Percentiles rank a stretch among this genome's conserved stretches.
Evolutionary conservation across 441 rosid species (phyloP).

Genomic region (Erodium texanum): DNA sequence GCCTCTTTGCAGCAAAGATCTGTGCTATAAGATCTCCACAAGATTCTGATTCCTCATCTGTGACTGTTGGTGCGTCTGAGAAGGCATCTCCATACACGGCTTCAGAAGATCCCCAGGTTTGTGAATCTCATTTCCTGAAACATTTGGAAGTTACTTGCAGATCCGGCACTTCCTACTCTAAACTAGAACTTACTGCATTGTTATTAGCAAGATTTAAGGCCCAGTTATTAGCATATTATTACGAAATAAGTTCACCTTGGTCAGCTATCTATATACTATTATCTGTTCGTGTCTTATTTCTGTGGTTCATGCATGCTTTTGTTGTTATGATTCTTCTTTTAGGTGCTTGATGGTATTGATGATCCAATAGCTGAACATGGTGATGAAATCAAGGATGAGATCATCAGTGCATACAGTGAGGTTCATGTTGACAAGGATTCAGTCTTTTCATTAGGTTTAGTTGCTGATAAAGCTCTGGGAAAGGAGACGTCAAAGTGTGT

Average conservation of each 20-base stretch:
- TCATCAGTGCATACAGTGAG: background rate
- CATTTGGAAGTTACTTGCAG: background rate
- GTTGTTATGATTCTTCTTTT: conserved; percentile 14
- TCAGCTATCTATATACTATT: background rate
- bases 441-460: conserved; percentile 20
- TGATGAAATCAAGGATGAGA: conserved; percentile 28
- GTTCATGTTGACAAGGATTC: conserved; percentile 20
- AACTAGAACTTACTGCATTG: background rate
- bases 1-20: conserved; percentile 40
- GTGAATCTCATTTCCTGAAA: conserved; percentile 9
- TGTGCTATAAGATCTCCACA: conserved; percentile 47
- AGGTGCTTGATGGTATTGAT: conserved; percentile 32
- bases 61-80: conserved; percentile 44
- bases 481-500: conserved; percentile 30
- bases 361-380: conserved; percentile 36
- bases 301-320: conserved; percentile 2
- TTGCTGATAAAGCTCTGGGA: conserved; percentile 18
- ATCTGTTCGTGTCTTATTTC: background rate
- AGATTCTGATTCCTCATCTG: conserved; percentile 53
- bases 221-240: background rate
- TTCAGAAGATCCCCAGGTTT: conserved; percentile 52
- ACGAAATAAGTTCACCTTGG: background rate
- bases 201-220: background rate
- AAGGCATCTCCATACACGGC: conserved; percentile 31
- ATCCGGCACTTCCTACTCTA: background rate